Conservation (phyloP, 1,139 yeast species). For the Taphrina pruni region DNA sequence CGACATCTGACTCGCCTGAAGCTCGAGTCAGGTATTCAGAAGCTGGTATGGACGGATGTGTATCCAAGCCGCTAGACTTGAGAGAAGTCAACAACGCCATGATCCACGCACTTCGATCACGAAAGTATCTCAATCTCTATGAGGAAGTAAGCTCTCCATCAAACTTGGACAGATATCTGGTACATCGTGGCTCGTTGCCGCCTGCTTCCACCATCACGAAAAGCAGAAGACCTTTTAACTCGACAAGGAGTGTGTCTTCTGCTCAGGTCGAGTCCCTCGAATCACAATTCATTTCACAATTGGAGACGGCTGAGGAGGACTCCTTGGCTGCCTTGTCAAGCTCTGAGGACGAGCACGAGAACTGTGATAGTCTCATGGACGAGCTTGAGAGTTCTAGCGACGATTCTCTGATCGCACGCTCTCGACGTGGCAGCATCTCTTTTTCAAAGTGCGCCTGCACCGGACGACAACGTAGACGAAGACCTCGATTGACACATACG, state of each 20-base stretch:
- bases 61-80: constrained; percentile 32
- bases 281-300: not conserved
- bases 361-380: constrained; percentile 5
- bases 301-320: not conserved
- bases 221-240: not conserved
- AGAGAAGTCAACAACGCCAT: constrained; percentile 21
- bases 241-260: not conserved
- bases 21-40: constrained; percentile 15
- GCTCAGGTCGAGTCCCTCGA: not conserved
- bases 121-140: constrained; percentile 5
- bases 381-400: constrained; percentile 1
- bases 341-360: constrained; percentile 16
- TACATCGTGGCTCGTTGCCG: constrained; percentile 4
- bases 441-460: constrained; percentile 3
- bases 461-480: not conserved
- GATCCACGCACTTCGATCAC: not conserved
- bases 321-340: not conserved
- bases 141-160: not conserved
- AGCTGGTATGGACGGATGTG: constrained; percentile 40
- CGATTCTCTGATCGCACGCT: not conserved
- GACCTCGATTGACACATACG: constrained; percentile 4
- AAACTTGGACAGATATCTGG: not conserved
- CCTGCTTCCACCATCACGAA: not conserved
- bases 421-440: constrained; percentile 5
- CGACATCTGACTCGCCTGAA: constrained; percentile 29